These are phyloP conservation scores for Glutinoglossum americanum DNA, from an alignment of 495 filamentous ascomycete genomes.

Conservation along the genomic window DNA sequence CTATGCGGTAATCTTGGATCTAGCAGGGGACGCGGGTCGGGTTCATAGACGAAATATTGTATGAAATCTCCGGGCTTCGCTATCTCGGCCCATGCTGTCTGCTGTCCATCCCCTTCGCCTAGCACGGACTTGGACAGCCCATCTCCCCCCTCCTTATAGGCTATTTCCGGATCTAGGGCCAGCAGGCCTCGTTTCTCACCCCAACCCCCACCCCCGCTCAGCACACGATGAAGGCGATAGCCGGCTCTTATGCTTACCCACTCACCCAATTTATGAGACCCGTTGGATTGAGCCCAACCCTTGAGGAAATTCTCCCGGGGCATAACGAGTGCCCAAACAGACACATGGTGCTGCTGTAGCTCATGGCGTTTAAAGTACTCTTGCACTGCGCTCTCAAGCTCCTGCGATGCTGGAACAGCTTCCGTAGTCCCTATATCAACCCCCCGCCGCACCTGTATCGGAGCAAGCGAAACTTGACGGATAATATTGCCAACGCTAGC, in stretches of 20 bases:
- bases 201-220: constrained; percentile 85
- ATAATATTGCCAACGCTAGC: constrained; percentile 68
- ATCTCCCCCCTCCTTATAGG: constrained; percentile 9
- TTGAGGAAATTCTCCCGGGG: constrained; percentile 14
- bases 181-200: constrained; percentile 66
- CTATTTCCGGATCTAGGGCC: constrained; percentile 53
- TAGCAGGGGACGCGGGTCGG: not conserved
- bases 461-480: constrained; percentile 33
- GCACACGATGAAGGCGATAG: constrained; percentile 17
- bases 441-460: constrained; percentile 1
- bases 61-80: constrained; percentile 3
- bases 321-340: constrained; percentile 58
- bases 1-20: not conserved
- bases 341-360: constrained; percentile 27
- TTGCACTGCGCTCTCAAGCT: constrained; percentile 47
- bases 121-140: not conserved
- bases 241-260: constrained; percentile 15
- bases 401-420: constrained; percentile 44
- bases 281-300: not conserved
- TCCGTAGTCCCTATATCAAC: not conserved
- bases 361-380: constrained; percentile 28
- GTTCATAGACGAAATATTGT: constrained; percentile 2
- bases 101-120: not conserved
- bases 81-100: not conserved
- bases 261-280: not conserved